Conservation (phyloP, 2,329 filamentous ascomycete genomes). For the Onygena corvina region DNA sequence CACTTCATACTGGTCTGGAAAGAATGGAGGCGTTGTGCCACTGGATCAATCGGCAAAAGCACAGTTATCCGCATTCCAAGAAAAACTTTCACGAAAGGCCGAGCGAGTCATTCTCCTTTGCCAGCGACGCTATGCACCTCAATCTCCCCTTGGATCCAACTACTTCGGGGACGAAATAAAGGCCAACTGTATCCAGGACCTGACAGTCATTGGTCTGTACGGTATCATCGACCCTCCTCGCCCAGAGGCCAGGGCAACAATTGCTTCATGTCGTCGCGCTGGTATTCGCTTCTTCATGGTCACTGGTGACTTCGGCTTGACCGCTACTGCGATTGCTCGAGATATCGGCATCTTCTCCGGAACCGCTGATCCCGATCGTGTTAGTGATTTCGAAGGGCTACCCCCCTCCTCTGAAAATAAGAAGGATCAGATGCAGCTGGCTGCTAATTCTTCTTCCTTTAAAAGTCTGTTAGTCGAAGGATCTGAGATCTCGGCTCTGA, state of each 20-base stretch:
- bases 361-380: constrained; percentile 41
- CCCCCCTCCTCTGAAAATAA: constrained; percentile 31
- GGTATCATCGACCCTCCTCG: constrained; percentile 48
- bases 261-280: neutral
- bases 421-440: constrained; percentile 13
- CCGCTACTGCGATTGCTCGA: constrained; percentile 58
- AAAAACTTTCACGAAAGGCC: constrained; percentile 56
- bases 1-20: constrained; percentile 48
- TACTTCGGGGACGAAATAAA: constrained; percentile 45
- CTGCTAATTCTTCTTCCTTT: constrained; percentile 24
- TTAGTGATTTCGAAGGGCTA: constrained; percentile 44
- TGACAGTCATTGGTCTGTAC: constrained; percentile 46
- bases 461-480: constrained; percentile 53
- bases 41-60: constrained; percentile 38
- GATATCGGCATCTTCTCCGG: constrained; percentile 68
- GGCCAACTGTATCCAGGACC: constrained; percentile 38
- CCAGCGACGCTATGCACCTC: constrained; percentile 45
- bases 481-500: constrained; percentile 52
- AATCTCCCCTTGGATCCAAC: constrained; percentile 37
- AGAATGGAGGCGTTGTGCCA: constrained; percentile 43
- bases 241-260: constrained; percentile 49
- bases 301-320: constrained; percentile 65
- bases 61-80: constrained; percentile 48
- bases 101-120: constrained; percentile 57
- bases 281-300: constrained; percentile 33